Evolutionary conservation across 176 grass and related monocot genomes (phyloP).

Genomic region (Hordeum marinum): DNA sequence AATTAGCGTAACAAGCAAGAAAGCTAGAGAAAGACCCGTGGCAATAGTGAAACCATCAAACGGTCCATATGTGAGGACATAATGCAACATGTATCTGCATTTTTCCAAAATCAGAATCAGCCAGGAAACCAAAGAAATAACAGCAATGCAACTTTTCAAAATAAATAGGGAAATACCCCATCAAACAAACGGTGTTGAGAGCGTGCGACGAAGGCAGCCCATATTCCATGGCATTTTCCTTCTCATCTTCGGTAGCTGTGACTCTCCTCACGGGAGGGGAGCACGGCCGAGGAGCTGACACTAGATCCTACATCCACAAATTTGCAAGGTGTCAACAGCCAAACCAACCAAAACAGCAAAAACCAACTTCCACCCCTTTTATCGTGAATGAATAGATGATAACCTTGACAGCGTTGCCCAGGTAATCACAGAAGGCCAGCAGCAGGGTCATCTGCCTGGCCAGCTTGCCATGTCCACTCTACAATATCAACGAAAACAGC

Average conservation of each 20-base stretch:
- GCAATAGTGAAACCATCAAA: constrained; percentile 27
- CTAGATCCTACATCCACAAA: constrained; percentile 54
- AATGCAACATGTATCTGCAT: constrained; percentile 80
- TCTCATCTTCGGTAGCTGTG: constrained; percentile 78
- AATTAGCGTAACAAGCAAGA: constrained; percentile 51
- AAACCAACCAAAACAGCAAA: background rate
- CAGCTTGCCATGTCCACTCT: constrained; percentile 86
- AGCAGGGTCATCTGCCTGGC: constrained; percentile 96
- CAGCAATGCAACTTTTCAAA: background rate
- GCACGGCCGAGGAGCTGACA: constrained; percentile 91
- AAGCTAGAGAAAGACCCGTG: constrained; percentile 41
- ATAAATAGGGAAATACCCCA: constrained; percentile 50
- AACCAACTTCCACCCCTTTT: background rate
- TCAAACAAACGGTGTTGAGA: constrained; percentile 86
- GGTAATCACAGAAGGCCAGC: constrained; percentile 92
- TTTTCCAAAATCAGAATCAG: constrained; percentile 1
- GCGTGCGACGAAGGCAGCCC: constrained; percentile 89
- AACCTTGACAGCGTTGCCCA: constrained; percentile 91
- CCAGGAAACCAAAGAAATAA: background rate
- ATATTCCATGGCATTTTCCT: constrained; percentile 97
- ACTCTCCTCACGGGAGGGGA: constrained; percentile 89
- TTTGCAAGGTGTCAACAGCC: background rate
- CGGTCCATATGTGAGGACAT: constrained; percentile 47
- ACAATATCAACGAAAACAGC: constrained; percentile 3
- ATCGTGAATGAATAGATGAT: background rate